These are phyloP conservation scores for Wickerhamomyces hampshirensis DNA, from an alignment of 805 yeast genomes.

Conservation along the genomic window DNA sequence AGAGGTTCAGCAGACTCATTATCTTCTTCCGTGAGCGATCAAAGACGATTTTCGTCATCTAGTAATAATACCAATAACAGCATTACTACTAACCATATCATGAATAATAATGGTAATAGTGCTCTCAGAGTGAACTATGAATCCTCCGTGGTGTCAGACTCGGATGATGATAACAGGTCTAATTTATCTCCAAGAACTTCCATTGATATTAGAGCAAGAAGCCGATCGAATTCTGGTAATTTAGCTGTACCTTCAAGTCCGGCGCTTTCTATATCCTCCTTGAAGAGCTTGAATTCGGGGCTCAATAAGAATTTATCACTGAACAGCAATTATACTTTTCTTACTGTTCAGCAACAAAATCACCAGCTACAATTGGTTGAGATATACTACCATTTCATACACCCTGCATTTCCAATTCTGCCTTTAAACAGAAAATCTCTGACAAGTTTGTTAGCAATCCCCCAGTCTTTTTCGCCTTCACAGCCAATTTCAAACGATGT, in stretches of 20 bases:
- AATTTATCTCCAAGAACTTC: constrained; percentile 20
- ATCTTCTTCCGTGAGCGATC: constrained; percentile 17
- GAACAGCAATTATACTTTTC: too few species aligned
- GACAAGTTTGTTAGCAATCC: constrained; percentile 14
- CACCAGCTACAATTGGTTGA: constrained; percentile 32
- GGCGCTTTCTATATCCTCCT: constrained; percentile 18
- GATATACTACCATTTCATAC: constrained; percentile 43
- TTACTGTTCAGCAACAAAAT: constrained; percentile 9
- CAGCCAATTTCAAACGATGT: constrained; percentile 15
- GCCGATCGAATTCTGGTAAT: constrained; percentile 19
- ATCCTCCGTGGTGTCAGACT: constrained; percentile 22
- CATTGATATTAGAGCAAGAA: constrained; percentile 9
- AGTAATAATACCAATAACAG: too few species aligned
- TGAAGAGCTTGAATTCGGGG: constrained; percentile 17
- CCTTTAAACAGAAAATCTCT: constrained; percentile 29
- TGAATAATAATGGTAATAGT: constrained; percentile 2
- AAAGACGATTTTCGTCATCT: too few species aligned
- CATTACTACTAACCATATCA: constrained; percentile 6
- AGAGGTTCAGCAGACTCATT: constrained; percentile 24
- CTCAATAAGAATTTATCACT: constrained; percentile 6
- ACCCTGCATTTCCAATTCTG: constrained; percentile 32
- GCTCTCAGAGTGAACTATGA: constrained; percentile 13
- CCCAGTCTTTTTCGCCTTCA: constrained; percentile 9
- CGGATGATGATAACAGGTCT: constrained; percentile 24
- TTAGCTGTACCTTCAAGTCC: constrained; percentile 19